Conservation (phyloP, 148 eudicot genomes). For the Dianthus caryophyllus region DNA sequence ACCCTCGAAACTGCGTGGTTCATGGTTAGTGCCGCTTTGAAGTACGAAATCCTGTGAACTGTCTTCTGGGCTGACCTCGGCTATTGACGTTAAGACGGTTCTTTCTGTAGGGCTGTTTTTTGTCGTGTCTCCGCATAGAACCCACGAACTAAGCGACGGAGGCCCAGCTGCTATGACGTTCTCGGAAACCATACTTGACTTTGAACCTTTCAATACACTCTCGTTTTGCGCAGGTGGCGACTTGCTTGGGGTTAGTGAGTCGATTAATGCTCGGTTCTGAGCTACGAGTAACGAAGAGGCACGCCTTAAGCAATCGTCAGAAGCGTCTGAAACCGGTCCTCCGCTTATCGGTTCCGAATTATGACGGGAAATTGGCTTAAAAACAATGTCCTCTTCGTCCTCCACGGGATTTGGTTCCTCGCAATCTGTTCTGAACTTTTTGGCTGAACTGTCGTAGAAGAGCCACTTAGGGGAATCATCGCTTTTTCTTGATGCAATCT, state of each 20-base stretch:
- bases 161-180: slow-evolving; percentile 47
- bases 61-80: slow-evolving; percentile 42
- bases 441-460: slow-evolving; percentile 27
- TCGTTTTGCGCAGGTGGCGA: slow-evolving; percentile 33
- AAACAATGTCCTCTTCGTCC: slow-evolving; percentile 89
- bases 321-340: slow-evolving; percentile 21
- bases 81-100: slow-evolving; percentile 50
- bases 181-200: slow-evolving; percentile 17
- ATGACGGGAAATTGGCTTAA: slow-evolving; percentile 69
- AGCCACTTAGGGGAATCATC: slow-evolving; percentile 36
- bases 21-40: slow-evolving; percentile 24
- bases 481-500: slow-evolving; percentile 31
- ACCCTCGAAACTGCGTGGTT: slow-evolving; percentile 37
- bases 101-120: slow-evolving; percentile 28
- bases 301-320: slow-evolving; percentile 67
- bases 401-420: slow-evolving; percentile 31
- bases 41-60: slow-evolving; percentile 23
- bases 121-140: slow-evolving; percentile 48
- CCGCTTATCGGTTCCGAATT: slow-evolving; percentile 65
- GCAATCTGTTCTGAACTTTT: slow-evolving; percentile 28
- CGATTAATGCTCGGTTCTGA: slow-evolving; percentile 40
- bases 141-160: slow-evolving; percentile 93
- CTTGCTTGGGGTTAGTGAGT: slow-evolving; percentile 30
- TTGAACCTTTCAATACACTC: slow-evolving; percentile 22
- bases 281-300: slow-evolving; percentile 64